These are phyloP conservation scores for Favolaschia claudopus DNA, from an alignment of 768 basidiomycete species.

Conservation along the genomic window DNA sequence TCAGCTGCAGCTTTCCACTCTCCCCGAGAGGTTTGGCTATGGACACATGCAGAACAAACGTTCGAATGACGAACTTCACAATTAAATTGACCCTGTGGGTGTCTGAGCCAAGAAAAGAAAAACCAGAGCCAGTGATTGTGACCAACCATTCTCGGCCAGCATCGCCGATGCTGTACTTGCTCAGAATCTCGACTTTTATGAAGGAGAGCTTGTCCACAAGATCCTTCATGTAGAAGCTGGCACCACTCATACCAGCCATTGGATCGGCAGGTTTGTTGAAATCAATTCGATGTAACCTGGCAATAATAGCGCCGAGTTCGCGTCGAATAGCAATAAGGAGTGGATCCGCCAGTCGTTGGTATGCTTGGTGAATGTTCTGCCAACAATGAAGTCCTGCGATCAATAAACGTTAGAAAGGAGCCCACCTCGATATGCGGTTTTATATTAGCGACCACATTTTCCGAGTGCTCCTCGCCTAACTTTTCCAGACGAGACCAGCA, in stretches of 20 bases:
- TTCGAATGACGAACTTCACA: conserved; percentile 80
- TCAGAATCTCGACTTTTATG: conserved; percentile 79
- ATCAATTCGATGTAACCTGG: conserved; percentile 86
- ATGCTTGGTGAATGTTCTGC: conserved; percentile 60
- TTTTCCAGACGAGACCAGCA: conserved; percentile 73
- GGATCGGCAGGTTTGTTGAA: conserved; percentile 78
- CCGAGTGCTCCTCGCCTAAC: conserved; percentile 71
- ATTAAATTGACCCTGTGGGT: conserved; percentile 64
- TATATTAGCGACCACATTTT: conserved; percentile 62
- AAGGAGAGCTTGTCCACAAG: conserved; percentile 87
- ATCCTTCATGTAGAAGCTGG: conserved; percentile 92
- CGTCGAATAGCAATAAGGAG: conserved; percentile 74
- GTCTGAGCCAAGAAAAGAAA: background rate
- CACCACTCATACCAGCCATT: conserved; percentile 65
- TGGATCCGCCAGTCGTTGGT: conserved; percentile 67
- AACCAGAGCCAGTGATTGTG: background rate
- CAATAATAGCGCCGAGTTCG: conserved; percentile 81
- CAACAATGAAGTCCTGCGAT: background rate
- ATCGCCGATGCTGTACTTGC: conserved; percentile 75
- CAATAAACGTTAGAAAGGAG: conserved; percentile 13
- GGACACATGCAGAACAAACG: conserved; percentile 93
- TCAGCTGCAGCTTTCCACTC: conserved; percentile 91
- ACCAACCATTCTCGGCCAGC: conserved; percentile 75
- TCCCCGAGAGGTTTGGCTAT: conserved; percentile 93
- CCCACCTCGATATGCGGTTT: conserved; percentile 66